phyloP scores from a whole-genome alignment of 2,329 filamentous ascomycete species.

The Phyllosticta citriasiana region DNA sequence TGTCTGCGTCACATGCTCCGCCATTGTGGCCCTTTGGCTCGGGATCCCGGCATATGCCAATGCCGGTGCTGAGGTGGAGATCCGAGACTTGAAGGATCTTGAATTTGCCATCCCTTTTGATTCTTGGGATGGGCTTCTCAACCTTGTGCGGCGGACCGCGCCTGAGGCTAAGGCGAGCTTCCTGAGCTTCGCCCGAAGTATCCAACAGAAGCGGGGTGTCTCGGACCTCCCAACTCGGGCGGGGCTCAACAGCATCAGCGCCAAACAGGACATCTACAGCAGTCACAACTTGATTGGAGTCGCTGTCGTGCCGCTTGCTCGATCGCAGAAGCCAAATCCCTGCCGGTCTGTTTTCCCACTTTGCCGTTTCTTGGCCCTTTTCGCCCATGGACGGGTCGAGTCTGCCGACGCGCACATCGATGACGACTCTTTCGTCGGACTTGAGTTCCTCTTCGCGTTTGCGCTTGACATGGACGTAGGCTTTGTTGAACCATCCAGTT shows the following conservation, averaged over 20 bases:
- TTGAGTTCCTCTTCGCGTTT: slow-evolving; percentile 78
- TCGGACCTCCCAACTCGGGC: slow-evolving; percentile 72
- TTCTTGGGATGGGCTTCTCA: slow-evolving; percentile 62
- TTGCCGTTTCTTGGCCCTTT: slow-evolving; percentile 46
- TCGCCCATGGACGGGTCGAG: slow-evolving; percentile 55
- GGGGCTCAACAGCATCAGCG: slow-evolving; percentile 81
- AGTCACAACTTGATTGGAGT: slow-evolving; percentile 65
- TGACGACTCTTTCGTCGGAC: slow-evolving; percentile 63
- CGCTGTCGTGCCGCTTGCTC: slow-evolving; percentile 60
- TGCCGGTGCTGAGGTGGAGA: slow-evolving; percentile 82
- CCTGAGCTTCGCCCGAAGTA: slow-evolving; percentile 49
- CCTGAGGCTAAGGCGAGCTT: slow-evolving; percentile 68
- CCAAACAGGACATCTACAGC: slow-evolving; percentile 82
- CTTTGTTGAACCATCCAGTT: slow-evolving; percentile 61
- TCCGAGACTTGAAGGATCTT: slow-evolving; percentile 98
- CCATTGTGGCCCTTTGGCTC: slow-evolving; percentile 62
- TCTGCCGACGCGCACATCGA: slow-evolving; percentile 67
- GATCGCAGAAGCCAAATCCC: slow-evolving; percentile 78
- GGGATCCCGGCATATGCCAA: slow-evolving; percentile 78
- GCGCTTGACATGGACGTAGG: slow-evolving; percentile 71
- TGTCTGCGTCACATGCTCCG: slow-evolving; percentile 80
- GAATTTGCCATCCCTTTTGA: slow-evolving; percentile 83
- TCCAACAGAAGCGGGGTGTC: slow-evolving; percentile 65
- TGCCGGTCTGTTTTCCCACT: slow-evolving; percentile 67
- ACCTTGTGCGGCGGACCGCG: slow-evolving; percentile 56